Evolutionary conservation across 2,329 filamentous ascomycete genomes (phyloP), one percentile per base, ranked within the genome.

Genomic region (Colletotrichum truncatum): DNA sequence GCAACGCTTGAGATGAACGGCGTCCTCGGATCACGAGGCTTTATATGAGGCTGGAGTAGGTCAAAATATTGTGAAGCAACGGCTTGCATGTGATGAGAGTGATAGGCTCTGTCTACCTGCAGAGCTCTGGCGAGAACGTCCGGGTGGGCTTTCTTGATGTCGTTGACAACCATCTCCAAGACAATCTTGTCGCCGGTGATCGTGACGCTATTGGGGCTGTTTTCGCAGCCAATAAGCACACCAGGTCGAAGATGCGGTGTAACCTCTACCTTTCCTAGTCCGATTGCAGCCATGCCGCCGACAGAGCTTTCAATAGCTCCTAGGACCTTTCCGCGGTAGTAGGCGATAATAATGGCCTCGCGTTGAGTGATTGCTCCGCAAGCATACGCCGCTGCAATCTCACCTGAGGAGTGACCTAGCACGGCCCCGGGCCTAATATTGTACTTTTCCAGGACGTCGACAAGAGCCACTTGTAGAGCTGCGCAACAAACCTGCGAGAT

Each of bases 351-450:
- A 54, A 82, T 77, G 7, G 81, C 80, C 7, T 77, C 75, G 12
- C 71, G 57, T 1, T 72, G 67, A 0, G 76, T 72, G 5, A 84
- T 63, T 3, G 69, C 61, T 2, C 80, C 78, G 2, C 75, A 73
- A 1, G 79, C 78, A 53, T 82, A 82, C 0, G 81, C 80, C 1
- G 81, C 82, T 0, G 76, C 80, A 26, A 83, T 81, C 66, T 84
- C 82, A 2, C 82, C 82, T 4, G 71, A 75, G 0, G 78, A 81
- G 63, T 84, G 82, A 0, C 81, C 82, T 4, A 82, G 73, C 0
- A 80, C 76, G 2, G 71, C 75, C 8, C 66, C 26, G 0, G 79
- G 76, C 3, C 43, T 54, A 34, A 84, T 64, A 0, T 75, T 73
- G 56, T 71, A 73, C 0, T 66, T 61, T 1, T 36, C 30, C 4